These are phyloP conservation scores for Ophiostoma perfectum DNA, from an alignment of 2,329 filamentous ascomycete species.

Conservation along the genomic window DNA sequence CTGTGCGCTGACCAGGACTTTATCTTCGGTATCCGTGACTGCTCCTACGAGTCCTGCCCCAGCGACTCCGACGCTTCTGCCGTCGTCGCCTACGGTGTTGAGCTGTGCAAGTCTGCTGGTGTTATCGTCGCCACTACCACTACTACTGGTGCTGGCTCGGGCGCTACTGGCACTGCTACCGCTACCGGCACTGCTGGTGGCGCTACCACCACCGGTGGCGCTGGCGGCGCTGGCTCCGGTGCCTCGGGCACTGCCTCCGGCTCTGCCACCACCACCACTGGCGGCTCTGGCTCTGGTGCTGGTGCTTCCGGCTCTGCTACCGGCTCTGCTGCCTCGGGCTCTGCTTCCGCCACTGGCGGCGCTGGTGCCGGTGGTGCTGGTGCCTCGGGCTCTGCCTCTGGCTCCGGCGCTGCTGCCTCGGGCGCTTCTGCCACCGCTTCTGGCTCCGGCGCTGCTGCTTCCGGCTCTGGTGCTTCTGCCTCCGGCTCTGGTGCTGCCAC, in stretches of 20 bases:
- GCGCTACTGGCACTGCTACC: not conserved
- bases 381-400: not conserved
- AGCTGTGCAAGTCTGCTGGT: constrained; percentile 37
- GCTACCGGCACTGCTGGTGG: constrained; percentile 22
- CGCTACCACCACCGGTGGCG: constrained; percentile 27
- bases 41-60: constrained; percentile 42
- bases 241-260: constrained; percentile 14
- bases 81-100: constrained; percentile 38
- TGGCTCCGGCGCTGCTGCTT: constrained; percentile 27
- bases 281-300: constrained; percentile 8
- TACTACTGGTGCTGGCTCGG: constrained; percentile 24
- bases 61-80: constrained; percentile 33
- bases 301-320: constrained; percentile 27
- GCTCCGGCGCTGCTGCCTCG: not conserved
- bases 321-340: not conserved
- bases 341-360: constrained; percentile 1
- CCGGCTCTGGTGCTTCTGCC: not conserved
- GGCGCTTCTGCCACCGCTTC: constrained; percentile 23
- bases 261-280: constrained; percentile 10
- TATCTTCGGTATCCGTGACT: constrained; percentile 48
- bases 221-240: constrained; percentile 8
- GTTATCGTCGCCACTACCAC: constrained; percentile 34
- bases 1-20: constrained; percentile 46
- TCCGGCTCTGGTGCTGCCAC: constrained; percentile 28
- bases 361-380: constrained; percentile 8